Conservation (phyloP, 768 basidiomycete genomes). For the Lactarius psammicola region DNA sequence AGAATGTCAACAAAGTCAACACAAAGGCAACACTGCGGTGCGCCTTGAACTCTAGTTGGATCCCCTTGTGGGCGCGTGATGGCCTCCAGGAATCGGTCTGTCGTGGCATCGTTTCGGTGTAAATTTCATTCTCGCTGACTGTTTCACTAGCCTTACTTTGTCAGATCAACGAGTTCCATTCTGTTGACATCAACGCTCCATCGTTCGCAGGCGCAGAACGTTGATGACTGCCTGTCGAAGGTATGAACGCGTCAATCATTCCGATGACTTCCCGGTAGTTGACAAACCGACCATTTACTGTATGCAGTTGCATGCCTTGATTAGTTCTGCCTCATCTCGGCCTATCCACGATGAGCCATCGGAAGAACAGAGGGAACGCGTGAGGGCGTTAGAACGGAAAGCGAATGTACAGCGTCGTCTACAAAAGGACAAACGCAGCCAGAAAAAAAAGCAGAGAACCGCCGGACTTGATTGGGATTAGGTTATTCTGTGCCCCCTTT, state of each 20-base stretch:
- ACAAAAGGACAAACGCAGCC: conserved; percentile 55
- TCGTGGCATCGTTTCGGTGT: conserved; percentile 14
- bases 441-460: conserved; percentile 42
- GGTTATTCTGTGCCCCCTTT: conserved; percentile 1
- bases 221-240: conserved; percentile 70
- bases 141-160: conserved; percentile 54
- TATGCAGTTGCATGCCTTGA: conserved; percentile 55
- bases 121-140: neutral
- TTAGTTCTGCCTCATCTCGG: conserved; percentile 48
- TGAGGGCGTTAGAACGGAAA: conserved; percentile 44
- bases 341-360: conserved; percentile 54
- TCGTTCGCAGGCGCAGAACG: conserved; percentile 76
- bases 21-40: conserved; percentile 74
- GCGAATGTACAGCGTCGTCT: conserved; percentile 48
- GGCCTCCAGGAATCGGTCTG: conserved; percentile 51
- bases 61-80: conserved; percentile 63
- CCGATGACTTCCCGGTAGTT: conserved; percentile 11
- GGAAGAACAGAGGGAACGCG: conserved; percentile 54
- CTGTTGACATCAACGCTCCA: conserved; percentile 65
- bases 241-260: conserved; percentile 38
- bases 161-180: conserved; percentile 64
- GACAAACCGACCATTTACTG: conserved; percentile 3
- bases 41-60: conserved; percentile 57
- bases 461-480: conserved; percentile 30
- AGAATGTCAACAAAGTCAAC: conserved; percentile 91